A percentile compares a stretch with the other conserved stretches of the same genome.
Conservation (phyloP, 192 early-diverging fungal genomes). For the Backusella morwellensis region DNA sequence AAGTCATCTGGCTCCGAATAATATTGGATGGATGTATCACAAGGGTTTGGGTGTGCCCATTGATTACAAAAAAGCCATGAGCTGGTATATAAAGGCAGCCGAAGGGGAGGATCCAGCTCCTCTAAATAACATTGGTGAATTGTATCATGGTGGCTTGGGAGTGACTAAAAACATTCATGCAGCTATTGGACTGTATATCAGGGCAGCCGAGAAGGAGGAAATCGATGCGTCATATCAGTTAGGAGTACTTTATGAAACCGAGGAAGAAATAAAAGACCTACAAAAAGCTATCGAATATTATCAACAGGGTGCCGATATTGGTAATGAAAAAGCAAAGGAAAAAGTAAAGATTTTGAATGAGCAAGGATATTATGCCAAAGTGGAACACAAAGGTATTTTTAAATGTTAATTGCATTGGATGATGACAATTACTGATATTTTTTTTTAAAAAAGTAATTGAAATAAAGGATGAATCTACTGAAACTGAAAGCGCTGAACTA, state of each 20-base stretch:
- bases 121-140: neutral
- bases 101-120: too few species aligned
- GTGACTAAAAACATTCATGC: neutral
- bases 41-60: too few species aligned
- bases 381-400: neutral
- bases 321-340: neutral
- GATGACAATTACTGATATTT: neutral
- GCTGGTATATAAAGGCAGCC: too few species aligned
- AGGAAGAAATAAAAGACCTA: neutral
- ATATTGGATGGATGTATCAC: neutral
- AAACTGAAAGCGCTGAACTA: too few species aligned
- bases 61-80: too few species aligned
- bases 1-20: neutral
- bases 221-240: neutral
- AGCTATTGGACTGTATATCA: neutral
- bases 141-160: neutral
- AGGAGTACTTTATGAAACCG: neutral
- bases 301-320: neutral
- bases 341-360: too few species aligned
- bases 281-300: neutral
- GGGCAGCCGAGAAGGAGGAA: neutral
- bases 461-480: too few species aligned
- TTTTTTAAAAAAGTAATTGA: neutral
- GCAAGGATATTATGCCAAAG: too few species aligned
- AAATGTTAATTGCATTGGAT: neutral